phyloP scores from a whole-genome alignment of 495 filamentous ascomycete genomes.

The Penicillium egyptiacum region DNA sequence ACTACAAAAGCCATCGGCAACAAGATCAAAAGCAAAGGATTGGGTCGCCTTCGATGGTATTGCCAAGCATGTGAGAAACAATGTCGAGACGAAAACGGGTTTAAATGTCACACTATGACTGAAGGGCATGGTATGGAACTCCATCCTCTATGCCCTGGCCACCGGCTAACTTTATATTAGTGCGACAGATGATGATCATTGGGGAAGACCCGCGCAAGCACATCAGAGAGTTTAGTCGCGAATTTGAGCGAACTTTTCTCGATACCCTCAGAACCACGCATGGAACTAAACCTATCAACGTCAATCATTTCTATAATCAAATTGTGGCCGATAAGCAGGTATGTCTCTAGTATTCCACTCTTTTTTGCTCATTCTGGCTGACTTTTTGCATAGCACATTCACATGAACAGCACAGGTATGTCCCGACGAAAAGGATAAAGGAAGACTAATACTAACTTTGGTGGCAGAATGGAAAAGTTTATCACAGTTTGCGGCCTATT shows the following conservation, averaged over 20 bases:
- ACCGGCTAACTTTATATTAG: slow-evolving; percentile 23
- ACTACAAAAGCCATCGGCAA: slow-evolving; percentile 83
- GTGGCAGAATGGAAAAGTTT: slow-evolving; percentile 66
- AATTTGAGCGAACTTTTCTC: slow-evolving; percentile 83
- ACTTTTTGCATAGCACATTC: slow-evolving; percentile 57
- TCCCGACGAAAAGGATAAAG: not conserved
- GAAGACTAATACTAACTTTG: not conserved
- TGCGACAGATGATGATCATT: slow-evolving; percentile 79
- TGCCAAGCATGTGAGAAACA: slow-evolving; percentile 51
- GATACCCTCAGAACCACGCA: slow-evolving; percentile 71
- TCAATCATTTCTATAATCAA: slow-evolving; percentile 93
- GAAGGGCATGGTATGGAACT: not conserved
- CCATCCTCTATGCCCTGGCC: not conserved
- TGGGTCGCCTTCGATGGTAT: slow-evolving; percentile 85
- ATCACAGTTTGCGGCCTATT: slow-evolving; percentile 81
- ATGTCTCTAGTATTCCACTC: not conserved
- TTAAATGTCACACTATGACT: slow-evolving; percentile 60
- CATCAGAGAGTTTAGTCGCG: slow-evolving; percentile 70
- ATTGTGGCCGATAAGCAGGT: slow-evolving; percentile 53
- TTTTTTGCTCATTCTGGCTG: not conserved
- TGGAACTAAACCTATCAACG: slow-evolving; percentile 78
- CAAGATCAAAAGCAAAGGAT: slow-evolving; percentile 80
- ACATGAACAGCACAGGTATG: slow-evolving; percentile 80
- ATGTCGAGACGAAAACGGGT: slow-evolving; percentile 54
- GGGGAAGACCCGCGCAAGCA: slow-evolving; percentile 78